phyloP scores from a whole-genome alignment of 306 rosid genomes.

The Oxytropis ochrocephala region DNA sequence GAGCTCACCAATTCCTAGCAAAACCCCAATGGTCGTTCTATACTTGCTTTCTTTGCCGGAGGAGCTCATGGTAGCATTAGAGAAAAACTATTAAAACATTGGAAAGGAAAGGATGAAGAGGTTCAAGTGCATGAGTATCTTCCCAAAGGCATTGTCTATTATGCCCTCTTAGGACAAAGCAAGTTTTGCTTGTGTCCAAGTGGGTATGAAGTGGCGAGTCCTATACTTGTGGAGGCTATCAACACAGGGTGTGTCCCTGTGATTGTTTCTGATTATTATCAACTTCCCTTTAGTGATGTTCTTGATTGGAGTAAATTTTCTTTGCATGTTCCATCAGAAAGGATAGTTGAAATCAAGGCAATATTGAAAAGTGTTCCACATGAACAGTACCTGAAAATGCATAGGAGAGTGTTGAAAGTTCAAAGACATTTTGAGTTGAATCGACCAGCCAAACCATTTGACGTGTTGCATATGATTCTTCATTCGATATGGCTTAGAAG shows the following conservation, averaged over 20 bases:
- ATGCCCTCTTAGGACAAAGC: conserved; percentile 33
- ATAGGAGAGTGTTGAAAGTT: conserved; percentile 36
- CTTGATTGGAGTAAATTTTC: conserved; percentile 66
- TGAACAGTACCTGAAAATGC: conserved; percentile 38
- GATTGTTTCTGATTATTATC: conserved; percentile 46
- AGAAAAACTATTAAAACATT: conserved; percentile 28
- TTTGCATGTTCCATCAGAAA: conserved; percentile 34
- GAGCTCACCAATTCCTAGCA: neutral
- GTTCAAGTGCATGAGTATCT: conserved; percentile 57
- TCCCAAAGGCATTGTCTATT: conserved; percentile 26
- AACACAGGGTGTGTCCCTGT: conserved; percentile 64
- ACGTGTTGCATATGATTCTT: conserved; percentile 67
- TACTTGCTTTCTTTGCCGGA: conserved; percentile 72
- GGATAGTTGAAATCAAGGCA: conserved; percentile 45
- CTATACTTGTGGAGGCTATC: conserved; percentile 59
- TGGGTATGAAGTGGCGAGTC: conserved; percentile 82
- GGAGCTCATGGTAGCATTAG: conserved; percentile 60
- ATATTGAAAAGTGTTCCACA: conserved; percentile 34
- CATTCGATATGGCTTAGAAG: conserved; percentile 78
- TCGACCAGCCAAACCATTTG: conserved; percentile 52
- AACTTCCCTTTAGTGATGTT: conserved; percentile 58
- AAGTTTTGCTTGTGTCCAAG: conserved; percentile 78
- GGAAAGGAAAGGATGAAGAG: conserved; percentile 58
- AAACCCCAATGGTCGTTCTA: conserved; percentile 23
- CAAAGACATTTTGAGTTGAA: conserved; percentile 51